A percentile compares a stretch with the other conserved stretches of the same genome.
Evolutionary conservation across 106 monocot species (phyloP).

Genomic region (Dioscorea zingiberensis): DNA sequence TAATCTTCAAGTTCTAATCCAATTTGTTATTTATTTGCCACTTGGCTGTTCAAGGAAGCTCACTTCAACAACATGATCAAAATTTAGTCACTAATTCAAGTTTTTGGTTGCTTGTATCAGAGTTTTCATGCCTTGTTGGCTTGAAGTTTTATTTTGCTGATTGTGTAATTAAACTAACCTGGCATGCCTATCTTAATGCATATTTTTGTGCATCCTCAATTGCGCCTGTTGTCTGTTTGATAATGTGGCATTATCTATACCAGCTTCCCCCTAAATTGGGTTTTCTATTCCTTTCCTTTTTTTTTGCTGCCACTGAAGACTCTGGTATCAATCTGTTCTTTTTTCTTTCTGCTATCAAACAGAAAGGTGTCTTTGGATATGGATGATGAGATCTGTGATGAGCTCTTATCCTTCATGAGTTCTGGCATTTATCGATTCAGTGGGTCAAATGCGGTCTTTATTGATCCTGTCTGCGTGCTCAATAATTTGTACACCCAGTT

Average conservation of each 20-base stretch:
- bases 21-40: no score
- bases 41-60: no score
- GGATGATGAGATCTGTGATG: slow-evolving; percentile 1
- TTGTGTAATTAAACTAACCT: neutral
- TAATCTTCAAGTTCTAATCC: no score
- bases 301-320: neutral
- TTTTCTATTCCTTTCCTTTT: neutral
- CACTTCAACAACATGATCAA: no score
- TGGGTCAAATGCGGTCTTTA: slow-evolving; percentile 31
- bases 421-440: slow-evolving; percentile 64
- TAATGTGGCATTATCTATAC: no score
- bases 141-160: no score
- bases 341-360: neutral
- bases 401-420: slow-evolving; percentile 46
- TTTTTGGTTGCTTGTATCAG: no score
- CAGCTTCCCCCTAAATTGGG: no score
- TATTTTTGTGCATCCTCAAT: neutral
- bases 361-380: neutral
- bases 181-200: neutral
- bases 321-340: neutral
- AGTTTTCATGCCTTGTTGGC: no score
- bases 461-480: slow-evolving; percentile 86
- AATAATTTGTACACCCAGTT: slow-evolving; percentile 56
- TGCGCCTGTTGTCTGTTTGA: neutral
- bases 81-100: no score